Evolutionary conservation across 176 grass and related monocot genomes (phyloP).

Genomic region (Musa acuminata): DNA sequence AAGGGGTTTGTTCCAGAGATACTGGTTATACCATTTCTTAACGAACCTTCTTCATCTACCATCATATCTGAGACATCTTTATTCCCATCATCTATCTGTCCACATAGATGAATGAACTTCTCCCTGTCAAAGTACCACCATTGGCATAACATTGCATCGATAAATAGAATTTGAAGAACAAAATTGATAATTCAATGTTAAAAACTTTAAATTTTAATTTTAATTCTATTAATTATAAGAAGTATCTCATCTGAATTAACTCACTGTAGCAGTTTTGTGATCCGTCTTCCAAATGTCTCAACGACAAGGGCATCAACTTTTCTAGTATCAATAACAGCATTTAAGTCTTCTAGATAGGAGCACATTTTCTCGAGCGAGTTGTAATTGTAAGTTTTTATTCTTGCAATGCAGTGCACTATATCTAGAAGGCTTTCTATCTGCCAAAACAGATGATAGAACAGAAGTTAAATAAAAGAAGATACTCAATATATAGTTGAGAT

Average conservation of each 20-base stretch:
- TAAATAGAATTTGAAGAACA: not conserved
- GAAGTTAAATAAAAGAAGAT: conserved; percentile 5
- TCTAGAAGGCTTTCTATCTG: conserved; percentile 58
- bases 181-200: not conserved
- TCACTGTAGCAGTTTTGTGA: conserved; percentile 84
- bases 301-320: conserved; percentile 88
- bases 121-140: conserved; percentile 48
- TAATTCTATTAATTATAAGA: too few species aligned
- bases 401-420: conserved; percentile 51
- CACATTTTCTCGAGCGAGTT: conserved; percentile 68
- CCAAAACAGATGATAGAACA: conserved; percentile 19
- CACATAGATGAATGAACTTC: conserved; percentile 87
- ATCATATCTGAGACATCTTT: conserved; percentile 38
- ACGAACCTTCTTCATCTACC: conserved; percentile 38
- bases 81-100: conserved; percentile 59
- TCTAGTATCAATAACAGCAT: conserved; percentile 81
- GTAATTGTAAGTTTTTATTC: conserved; percentile 48
- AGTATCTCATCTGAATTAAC: conserved; percentile 1
- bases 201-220: too few species aligned
- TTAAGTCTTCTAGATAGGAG: conserved; percentile 78
- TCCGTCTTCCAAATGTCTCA: conserved; percentile 83
- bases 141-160: conserved; percentile 1
- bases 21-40: conserved; percentile 33
- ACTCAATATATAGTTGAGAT: not conserved
- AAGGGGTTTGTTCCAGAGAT: conserved; percentile 6